Evolutionary conservation across 2,329 filamentous ascomycete genomes (phyloP), one percentile per base, ranked within the genome.

Genomic region (Penicillium vulpinum): DNA sequence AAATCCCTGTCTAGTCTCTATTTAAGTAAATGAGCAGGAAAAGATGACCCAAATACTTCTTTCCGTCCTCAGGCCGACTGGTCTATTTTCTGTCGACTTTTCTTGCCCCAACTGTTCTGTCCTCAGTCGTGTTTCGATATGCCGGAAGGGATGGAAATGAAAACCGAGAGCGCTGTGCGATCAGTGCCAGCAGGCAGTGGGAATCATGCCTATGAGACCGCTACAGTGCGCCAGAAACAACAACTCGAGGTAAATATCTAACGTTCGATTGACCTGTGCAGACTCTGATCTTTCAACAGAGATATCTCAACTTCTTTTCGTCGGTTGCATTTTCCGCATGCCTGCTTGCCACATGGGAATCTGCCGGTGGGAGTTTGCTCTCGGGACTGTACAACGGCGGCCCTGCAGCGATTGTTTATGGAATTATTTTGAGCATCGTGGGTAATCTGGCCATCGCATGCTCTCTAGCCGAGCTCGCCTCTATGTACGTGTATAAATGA

Each of bases 321-420:
- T 72, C 70, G 0, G 60, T 75, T 11, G 73, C 73, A 16, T 75
- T 76, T 35, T 74, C 73, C 6, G 67, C 69, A 21, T 72, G 72
- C 3, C 62, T 75, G 22, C 72, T 75, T 51, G 70, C 72, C 18
- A 74, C 75, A 18, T 77, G 75, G 75, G 75, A 77, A 60, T 60
- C 63, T 4, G 54, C 63, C 3, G 66, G 66, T 43, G 67, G 60
- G 26, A 63, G 66, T 48, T 43, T 69, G 21, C 54, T 58, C 5
- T 46, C 67, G 11, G 70, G 69, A 4, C 58, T 73, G 0, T 56
- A 61, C n/a, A 72, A 72, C 29, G 70, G 70, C 9, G 73, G 73
- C 15, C 69, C 70, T 22, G 70, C 70, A 16, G 71, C 65, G 4
- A 60, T 75, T 40, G 64, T 74, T 31, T 75, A 73, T 59, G 72